These are phyloP conservation scores for Acacia crassicarpa DNA, from an alignment of 306 rosid species.

Conservation along the genomic window DNA sequence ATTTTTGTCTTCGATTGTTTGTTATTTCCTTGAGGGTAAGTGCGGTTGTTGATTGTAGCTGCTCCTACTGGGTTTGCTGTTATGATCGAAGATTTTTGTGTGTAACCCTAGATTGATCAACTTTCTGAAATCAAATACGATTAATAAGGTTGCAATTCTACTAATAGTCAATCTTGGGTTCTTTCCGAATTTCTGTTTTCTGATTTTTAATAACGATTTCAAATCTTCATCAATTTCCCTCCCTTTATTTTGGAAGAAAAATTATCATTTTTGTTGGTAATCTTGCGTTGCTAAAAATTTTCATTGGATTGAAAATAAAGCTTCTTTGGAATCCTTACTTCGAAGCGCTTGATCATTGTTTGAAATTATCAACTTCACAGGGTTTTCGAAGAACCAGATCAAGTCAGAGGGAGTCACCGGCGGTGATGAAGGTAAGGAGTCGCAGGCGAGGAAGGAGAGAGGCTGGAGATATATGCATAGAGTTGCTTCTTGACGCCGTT, in stretches of 20 bases:
- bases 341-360: neutral
- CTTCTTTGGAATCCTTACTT: neutral
- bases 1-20: no score
- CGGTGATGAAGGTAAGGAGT: no score
- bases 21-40: no score
- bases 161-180: neutral
- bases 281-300: neutral
- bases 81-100: neutral
- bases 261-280: neutral
- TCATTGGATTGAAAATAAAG: neutral
- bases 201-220: neutral
- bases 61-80: neutral
- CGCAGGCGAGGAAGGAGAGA: no score
- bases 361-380: neutral
- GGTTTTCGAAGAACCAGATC: no score
- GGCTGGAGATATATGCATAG: no score
- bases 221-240: neutral
- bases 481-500: no score
- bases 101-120: constrained; percentile 42
- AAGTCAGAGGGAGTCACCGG: no score
- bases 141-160: neutral
- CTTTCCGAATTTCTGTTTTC: neutral
- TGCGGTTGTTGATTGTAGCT: no score
- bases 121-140: neutral
- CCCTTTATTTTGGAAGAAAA: neutral